These are phyloP conservation scores for Penicillium pancosmium DNA, from an alignment of 495 filamentous ascomycete species.

Conservation along the genomic window DNA sequence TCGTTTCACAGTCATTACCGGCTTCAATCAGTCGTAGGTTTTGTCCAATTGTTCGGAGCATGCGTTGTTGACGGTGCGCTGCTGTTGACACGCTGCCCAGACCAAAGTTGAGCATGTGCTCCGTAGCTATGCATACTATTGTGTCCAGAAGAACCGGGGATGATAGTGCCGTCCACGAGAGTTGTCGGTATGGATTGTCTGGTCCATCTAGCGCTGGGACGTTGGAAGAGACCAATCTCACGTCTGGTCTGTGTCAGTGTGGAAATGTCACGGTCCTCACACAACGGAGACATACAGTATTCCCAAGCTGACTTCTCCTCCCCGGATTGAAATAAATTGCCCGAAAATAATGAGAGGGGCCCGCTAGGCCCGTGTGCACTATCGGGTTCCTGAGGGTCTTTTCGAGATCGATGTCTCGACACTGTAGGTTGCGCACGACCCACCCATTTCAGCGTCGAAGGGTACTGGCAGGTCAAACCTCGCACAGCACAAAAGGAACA, in stretches of 20 bases:
- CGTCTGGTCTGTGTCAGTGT: slow-evolving; percentile 13
- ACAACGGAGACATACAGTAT: slow-evolving; percentile 23
- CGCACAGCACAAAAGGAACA: slow-evolving; percentile 27
- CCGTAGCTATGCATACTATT: slow-evolving; percentile 33
- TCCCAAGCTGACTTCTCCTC: slow-evolving; percentile 32
- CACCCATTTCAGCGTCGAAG: slow-evolving; percentile 29
- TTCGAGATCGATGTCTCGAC: slow-evolving; percentile 26
- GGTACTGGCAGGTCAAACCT: slow-evolving; percentile 22
- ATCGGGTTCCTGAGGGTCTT: slow-evolving; percentile 1
- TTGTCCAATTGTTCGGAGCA: slow-evolving; percentile 29
- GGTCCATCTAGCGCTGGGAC: slow-evolving; percentile 33
- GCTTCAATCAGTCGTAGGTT: slow-evolving; percentile 20
- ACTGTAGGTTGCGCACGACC: slow-evolving; percentile 15
- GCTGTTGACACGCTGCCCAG: slow-evolving; percentile 27
- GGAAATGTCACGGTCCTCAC: neutral
- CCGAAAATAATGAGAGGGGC: slow-evolving; percentile 6
- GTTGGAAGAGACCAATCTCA: slow-evolving; percentile 32
- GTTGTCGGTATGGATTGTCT: slow-evolving; percentile 32
- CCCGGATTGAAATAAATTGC: slow-evolving; percentile 17
- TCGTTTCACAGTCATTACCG: slow-evolving; percentile 3
- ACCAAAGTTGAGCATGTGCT: slow-evolving; percentile 36
- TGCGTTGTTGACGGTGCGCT: slow-evolving; percentile 29
- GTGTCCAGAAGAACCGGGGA: slow-evolving; percentile 31
- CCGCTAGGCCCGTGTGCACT: slow-evolving; percentile 1
- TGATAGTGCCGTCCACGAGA: slow-evolving; percentile 30